Evolutionary conservation across 2,329 filamentous ascomycete species (phyloP).

Genomic region (Myriosclerotinia curreyana): DNA sequence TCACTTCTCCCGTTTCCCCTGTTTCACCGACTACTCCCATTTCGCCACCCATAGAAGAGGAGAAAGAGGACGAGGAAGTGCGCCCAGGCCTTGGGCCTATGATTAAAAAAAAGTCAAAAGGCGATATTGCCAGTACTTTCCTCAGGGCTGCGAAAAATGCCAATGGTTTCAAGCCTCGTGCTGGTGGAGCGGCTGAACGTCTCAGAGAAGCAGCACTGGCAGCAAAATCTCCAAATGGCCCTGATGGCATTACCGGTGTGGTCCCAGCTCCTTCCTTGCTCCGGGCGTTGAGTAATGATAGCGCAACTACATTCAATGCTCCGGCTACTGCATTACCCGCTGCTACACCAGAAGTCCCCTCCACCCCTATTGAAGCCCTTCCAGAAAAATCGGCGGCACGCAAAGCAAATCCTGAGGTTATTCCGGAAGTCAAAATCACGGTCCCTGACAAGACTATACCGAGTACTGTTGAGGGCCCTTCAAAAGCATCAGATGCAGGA

Average conservation of each 20-base stretch:
- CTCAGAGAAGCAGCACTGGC: slow-evolving; percentile 51
- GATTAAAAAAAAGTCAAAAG: slow-evolving; percentile 72
- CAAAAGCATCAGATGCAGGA: slow-evolving; percentile 40
- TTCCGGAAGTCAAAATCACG: slow-evolving; percentile 59
- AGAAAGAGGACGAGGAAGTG: slow-evolving; percentile 39
- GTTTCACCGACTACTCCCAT: slow-evolving; percentile 18
- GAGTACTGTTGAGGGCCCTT: slow-evolving; percentile 43
- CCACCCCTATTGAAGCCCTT: not conserved
- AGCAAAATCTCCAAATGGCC: slow-evolving; percentile 59
- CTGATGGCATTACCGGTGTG: slow-evolving; percentile 86
- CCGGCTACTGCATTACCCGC: slow-evolving; percentile 36
- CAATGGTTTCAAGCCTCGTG: slow-evolving; percentile 76
- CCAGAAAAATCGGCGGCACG: slow-evolving; percentile 31
- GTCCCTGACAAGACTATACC: slow-evolving; percentile 46
- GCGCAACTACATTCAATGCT: slow-evolving; percentile 31
- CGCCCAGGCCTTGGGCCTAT: slow-evolving; percentile 85
- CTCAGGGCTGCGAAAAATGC: slow-evolving; percentile 77
- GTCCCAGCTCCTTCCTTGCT: slow-evolving; percentile 69
- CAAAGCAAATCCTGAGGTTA: slow-evolving; percentile 37
- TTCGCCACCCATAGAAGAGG: slow-evolving; percentile 10
- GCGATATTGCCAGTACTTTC: slow-evolving; percentile 71
- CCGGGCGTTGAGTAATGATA: slow-evolving; percentile 43
- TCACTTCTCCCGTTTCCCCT: slow-evolving; percentile 21
- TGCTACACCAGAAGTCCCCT: not conserved
- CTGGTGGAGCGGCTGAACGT: slow-evolving; percentile 80